A percentile compares a stretch with the other conserved stretches of the same genome.
These are phyloP conservation scores for Gastrolobium villosum DNA, from an alignment of 306 rosid species.

Conservation along the genomic window DNA sequence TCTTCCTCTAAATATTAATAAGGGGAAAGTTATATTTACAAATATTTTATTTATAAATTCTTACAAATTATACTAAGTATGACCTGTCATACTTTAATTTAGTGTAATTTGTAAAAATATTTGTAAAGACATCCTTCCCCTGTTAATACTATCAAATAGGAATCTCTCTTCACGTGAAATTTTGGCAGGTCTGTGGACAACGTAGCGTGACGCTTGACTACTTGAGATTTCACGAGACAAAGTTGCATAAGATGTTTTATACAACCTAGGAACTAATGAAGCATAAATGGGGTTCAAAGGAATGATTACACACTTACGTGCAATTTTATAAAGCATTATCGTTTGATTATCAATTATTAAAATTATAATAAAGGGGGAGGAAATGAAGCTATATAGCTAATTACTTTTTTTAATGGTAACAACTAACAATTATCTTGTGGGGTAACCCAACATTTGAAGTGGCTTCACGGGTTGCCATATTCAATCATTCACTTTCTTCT, in stretches of 20 bases:
- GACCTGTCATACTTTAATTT: too few relatives aligned
- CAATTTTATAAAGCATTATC: not conserved
- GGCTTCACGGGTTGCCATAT: conserved; percentile 37
- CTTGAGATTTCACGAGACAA: conserved; percentile 33
- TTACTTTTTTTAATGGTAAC: not conserved
- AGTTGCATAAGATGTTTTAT: not conserved
- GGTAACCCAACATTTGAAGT: not conserved
- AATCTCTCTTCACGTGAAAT: conserved; percentile 55
- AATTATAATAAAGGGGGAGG: not conserved
- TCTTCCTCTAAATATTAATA: too few relatives aligned
- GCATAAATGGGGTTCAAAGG: not conserved
- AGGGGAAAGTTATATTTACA: too few relatives aligned
- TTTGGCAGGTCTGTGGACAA: conserved; percentile 45
- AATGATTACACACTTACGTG: not conserved
- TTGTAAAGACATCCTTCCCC: too few relatives aligned
- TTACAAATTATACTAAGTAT: too few relatives aligned
- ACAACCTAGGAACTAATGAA: too few relatives aligned
- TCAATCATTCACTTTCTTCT: not conserved
- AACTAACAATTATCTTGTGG: not conserved
- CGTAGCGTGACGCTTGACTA: not conserved
- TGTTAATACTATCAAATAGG: conserved; percentile 12
- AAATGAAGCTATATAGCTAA: not conserved
- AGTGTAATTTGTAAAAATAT: too few relatives aligned
- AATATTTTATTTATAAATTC: too few relatives aligned
- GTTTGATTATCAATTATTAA: not conserved